Evolutionary conservation across 2,329 filamentous ascomycete species (phyloP), one percentile per base, ranked within the genome.

Genomic region (Lachnellula hyalina): DNA sequence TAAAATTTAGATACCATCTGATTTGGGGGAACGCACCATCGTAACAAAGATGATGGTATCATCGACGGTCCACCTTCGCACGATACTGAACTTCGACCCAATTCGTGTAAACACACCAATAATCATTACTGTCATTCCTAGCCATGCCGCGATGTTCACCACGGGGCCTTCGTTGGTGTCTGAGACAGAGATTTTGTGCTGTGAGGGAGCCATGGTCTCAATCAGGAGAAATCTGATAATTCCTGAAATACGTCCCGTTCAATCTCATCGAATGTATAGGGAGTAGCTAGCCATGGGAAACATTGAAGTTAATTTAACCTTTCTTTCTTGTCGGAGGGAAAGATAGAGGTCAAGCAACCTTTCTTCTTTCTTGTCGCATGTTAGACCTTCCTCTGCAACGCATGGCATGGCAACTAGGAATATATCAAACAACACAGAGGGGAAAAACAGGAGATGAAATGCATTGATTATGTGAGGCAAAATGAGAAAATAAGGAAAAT

Each of bases 151-250:
- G 36, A 74, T 70, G 17, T 74, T 70, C 11, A 74, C 63, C 59
- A 68, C 66, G 11, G 70, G 72, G 11, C 70, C 70, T 61, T 73
- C 70, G 54, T 75, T 72, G 34, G 61, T 58, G 19, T 68, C 65
- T 49, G 72, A 71, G n/a, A 74, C 67, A 21, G 70, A 66, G 53
- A 72, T 67, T 41, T 72, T 69, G 44, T 70, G 71, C 28, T 32
- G 28, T 32, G 28, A 32, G 9, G 28, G 28, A 32, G 38, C 17
- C 38, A 41, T n/a, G 38, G 17, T 41, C 8, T 7, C 15, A 41
- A 4, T 41, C 15, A 41, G 15, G 38, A 41, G 15, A 19, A n/a
- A 41, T 11, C 38, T 11, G 9, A 12, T 9, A 32, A 32, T 32
- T 32, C 17, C 3, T 41, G 15, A 2, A 41, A 9, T 7, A n/a